phyloP scores from a whole-genome alignment of 768 basidiomycete genomes.

The Clitopilus hobsonii region DNA sequence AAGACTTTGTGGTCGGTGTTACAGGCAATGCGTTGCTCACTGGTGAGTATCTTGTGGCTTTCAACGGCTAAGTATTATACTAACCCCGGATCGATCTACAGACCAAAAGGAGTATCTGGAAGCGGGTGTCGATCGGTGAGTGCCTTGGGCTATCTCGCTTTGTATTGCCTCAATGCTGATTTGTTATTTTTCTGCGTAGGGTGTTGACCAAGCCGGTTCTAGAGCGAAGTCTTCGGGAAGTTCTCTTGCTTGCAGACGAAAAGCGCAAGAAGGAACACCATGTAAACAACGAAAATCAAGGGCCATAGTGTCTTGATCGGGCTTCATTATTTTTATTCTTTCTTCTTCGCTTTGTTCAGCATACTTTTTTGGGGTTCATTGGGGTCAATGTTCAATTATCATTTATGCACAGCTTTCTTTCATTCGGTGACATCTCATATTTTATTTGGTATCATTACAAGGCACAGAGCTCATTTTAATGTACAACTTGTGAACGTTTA shows the following conservation, averaged over 20 bases:
- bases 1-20: slow-evolving; percentile 79
- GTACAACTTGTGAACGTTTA: neutral
- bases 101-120: slow-evolving; percentile 75
- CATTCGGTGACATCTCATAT: neutral
- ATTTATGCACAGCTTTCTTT: slow-evolving; percentile 9
- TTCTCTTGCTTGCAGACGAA: slow-evolving; percentile 40
- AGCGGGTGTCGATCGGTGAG: slow-evolving; percentile 73
- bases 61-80: neutral
- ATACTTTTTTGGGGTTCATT: slow-evolving; percentile 2
- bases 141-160: slow-evolving; percentile 1
- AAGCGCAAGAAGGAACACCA: slow-evolving; percentile 31
- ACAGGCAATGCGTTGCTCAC: slow-evolving; percentile 57
- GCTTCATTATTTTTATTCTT: slow-evolving; percentile 2
- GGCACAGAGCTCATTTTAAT: neutral
- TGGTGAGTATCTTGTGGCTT: slow-evolving; percentile 27
- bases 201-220: slow-evolving; percentile 80
- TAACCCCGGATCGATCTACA: slow-evolving; percentile 18
- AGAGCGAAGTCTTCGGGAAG: slow-evolving; percentile 46
- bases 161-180: slow-evolving; percentile 6
- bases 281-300: slow-evolving; percentile 7
- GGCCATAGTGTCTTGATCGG: slow-evolving; percentile 2
- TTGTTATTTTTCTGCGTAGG: slow-evolving; percentile 29
- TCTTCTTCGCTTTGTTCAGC: slow-evolving; percentile 2
- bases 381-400: slow-evolving; percentile 5
- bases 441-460: slow-evolving; percentile 2